phyloP scores from a whole-genome alignment of 345 rosid genomes.

The Eucalyptus cloeziana region DNA sequence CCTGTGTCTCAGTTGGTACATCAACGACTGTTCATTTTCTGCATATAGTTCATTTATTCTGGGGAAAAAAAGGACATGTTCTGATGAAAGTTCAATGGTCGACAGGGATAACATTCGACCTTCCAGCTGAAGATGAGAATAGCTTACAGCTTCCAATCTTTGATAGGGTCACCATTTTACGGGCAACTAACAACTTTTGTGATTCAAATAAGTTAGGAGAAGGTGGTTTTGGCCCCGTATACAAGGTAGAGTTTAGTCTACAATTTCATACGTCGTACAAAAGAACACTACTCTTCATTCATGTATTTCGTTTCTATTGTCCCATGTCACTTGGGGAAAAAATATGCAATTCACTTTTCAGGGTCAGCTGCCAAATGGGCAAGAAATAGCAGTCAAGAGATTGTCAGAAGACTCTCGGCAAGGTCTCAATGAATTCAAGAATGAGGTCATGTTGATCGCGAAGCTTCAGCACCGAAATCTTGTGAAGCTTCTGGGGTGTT shows the following conservation, averaged over 20 bases:
- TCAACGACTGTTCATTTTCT: neutral
- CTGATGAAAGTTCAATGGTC: neutral
- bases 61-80: neutral
- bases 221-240: neutral
- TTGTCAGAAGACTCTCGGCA: no score
- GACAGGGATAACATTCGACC: neutral
- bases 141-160: neutral
- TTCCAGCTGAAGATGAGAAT: neutral
- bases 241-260: neutral
- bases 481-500: no score
- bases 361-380: neutral
- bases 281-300: neutral
- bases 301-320: neutral
- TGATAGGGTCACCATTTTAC: neutral
- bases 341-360: neutral
- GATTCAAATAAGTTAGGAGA: neutral
- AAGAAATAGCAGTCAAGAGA: no score
- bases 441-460: neutral
- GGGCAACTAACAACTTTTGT: neutral
- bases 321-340: no score
- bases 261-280: neutral
- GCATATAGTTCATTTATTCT: neutral
- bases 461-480: neutral
- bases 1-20: neutral
- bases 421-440: neutral